phyloP scores from a whole-genome alignment of 2,329 filamentous ascomycete genomes.

The Rhexocercosporidium sp. region DNA sequence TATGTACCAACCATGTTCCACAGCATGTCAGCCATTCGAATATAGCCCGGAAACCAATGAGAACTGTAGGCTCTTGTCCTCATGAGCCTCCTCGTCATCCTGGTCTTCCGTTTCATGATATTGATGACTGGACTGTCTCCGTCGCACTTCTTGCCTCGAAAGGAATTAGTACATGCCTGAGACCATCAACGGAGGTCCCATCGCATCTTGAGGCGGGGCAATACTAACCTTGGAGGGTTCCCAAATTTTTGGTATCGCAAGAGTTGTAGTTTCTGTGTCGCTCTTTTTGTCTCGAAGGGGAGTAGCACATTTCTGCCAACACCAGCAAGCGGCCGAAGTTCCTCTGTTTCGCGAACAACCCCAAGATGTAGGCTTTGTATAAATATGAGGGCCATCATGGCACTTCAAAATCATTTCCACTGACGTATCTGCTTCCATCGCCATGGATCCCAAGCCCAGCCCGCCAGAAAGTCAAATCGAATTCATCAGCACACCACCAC shows the following conservation, averaged over 20 bases:
- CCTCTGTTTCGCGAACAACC: background rate
- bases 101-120: background rate
- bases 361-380: background rate
- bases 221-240: no score
- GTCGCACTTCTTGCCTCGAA: background rate
- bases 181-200: no score
- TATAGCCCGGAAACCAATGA: background rate
- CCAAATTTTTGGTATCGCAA: no score
- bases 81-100: background rate
- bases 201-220: no score
- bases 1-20: background rate
- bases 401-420: background rate
- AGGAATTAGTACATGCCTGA: no score
- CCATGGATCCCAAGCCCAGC: background rate
- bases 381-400: background rate
- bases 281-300: background rate
- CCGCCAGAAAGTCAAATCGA: background rate
- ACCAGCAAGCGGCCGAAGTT: background rate
- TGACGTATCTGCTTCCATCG: background rate
- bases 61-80: background rate
- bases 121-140: background rate
- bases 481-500: background rate
- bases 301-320: background rate
- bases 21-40: background rate
- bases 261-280: no score